Percentiles rank a stretch among this genome's conserved stretches.
Conservation (phyloP, 768 basidiomycete species). For the Mycena galericulata region DNA sequence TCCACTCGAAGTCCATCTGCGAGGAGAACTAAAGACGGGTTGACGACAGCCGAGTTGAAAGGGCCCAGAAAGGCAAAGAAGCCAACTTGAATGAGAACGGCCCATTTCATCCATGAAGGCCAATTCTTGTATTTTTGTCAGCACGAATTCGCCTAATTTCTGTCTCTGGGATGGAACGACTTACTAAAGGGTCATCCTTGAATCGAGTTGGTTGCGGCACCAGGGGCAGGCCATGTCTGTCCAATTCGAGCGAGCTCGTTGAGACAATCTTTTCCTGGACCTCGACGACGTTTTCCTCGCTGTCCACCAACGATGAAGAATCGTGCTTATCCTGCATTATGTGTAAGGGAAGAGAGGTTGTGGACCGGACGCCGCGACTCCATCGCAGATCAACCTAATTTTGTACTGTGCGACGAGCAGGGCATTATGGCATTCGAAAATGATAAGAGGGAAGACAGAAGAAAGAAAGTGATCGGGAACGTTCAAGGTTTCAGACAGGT, state of each 20-base stretch:
- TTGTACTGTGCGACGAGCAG: no score
- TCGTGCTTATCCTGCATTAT: conserved; percentile 9
- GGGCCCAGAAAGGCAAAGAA: conserved; percentile 32
- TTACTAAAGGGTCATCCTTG: conserved; percentile 21
- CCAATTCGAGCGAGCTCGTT: background rate
- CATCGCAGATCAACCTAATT: no score
- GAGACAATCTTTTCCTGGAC: background rate
- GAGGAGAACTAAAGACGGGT: conserved; percentile 28
- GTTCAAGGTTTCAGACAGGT: no score
- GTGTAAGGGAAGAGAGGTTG: background rate
- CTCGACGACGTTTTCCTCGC: conserved; percentile 5
- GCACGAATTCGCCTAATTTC: background rate
- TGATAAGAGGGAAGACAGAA: no score
- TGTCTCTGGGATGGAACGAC: background rate
- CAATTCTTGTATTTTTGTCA: conserved; percentile 27
- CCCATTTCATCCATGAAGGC: conserved; percentile 33
- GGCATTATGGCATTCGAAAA: no score
- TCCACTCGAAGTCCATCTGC: conserved; percentile 1
- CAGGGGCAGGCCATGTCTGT: conserved; percentile 16
- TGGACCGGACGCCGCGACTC: background rate
- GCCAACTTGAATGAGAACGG: conserved; percentile 31
- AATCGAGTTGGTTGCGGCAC: conserved; percentile 23
- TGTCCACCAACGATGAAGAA: conserved; percentile 1
- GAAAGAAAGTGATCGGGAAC: no score
- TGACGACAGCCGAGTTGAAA: conserved; percentile 34